Percentiles rank a stretch among this genome's conserved stretches.
phyloP scores from a whole-genome alignment of 1,139 yeast genomes.

The Tardiomyces blankii region DNA sequence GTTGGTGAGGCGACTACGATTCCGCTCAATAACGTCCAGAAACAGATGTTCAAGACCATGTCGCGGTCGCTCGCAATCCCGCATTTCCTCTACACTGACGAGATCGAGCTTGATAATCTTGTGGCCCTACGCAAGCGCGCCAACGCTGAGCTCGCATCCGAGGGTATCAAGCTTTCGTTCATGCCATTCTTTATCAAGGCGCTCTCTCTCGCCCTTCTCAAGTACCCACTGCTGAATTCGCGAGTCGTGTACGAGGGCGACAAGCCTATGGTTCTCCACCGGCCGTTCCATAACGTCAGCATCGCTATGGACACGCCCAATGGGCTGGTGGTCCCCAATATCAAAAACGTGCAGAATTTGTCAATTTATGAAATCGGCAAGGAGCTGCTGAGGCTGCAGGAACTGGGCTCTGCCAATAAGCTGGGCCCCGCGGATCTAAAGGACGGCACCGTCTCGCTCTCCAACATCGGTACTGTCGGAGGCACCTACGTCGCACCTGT shows the following conservation, averaged over 20 bases:
- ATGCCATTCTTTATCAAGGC: conserved; percentile 29
- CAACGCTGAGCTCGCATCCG: conserved; percentile 14
- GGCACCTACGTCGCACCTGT: conserved; percentile 72
- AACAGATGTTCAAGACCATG: conserved; percentile 27
- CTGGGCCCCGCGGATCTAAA: conserved; percentile 59
- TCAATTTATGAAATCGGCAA: conserved; percentile 53
- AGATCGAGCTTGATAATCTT: conserved; percentile 19
- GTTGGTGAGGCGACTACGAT: conserved; percentile 7
- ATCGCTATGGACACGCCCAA: conserved; percentile 69
- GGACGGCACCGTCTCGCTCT: conserved; percentile 67
- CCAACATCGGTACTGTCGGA: conserved; percentile 71
- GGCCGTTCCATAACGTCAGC: conserved; percentile 34
- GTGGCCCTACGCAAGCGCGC: conserved; percentile 14
- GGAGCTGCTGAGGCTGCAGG: conserved; percentile 46
- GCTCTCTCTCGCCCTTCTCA: conserved; percentile 19
- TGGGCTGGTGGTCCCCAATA: conserved; percentile 65
- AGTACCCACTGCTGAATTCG: conserved; percentile 22
- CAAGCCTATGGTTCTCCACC: conserved; percentile 17
- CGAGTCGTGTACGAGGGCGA: conserved; percentile 11
- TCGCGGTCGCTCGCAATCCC: conserved; percentile 24
- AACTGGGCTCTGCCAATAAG: conserved; percentile 52
- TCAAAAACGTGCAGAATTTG: conserved; percentile 55
- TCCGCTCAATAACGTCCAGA: conserved; percentile 22
- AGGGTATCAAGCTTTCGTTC: conserved; percentile 20
- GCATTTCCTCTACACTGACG: conserved; percentile 27